Evolutionary conservation across 73 alveolate genomes (phyloP), one percentile per base, ranked within the genome.

Genomic region (Paramecium caudatum): DNA sequence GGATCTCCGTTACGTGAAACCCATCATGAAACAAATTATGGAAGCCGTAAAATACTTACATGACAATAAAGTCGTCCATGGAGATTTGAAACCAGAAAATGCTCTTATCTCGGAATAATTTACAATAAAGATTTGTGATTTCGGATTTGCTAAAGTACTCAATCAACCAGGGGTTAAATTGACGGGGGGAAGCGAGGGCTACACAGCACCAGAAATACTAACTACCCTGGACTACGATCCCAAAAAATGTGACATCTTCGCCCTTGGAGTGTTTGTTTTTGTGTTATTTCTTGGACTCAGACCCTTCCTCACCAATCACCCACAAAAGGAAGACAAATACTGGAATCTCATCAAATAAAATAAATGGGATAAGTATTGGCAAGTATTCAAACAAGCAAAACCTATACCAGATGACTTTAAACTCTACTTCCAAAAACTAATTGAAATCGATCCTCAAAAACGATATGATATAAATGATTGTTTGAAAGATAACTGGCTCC

Each of bases 1-100:
- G 33, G 69, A 45, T 4, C 7, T 74, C 5, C 49, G 8, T 2
- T 5, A 41, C 5, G 37, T 43, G 0, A 74, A 74, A 74, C 17
- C 68, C 23, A 82, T 82, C 1, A 5, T 61, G 16, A 4, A 39
- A 17, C 21, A 82, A 48, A 10, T 61, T 10, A 39, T 82, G 39
- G 47, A n/a, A 17, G 91, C 83, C 10, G 19, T 82, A 15, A 9
- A 50, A 33, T 82, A 47, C 10, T 34, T 82, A 3, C 91, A 82
- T 82, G 1, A n/a, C 9, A 15, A 9, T 12, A 48, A 82, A 32
- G 47, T 82, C 5, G 82, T 47, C 7, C 91, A 82, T 82, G 82
- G 91, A 1, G 91, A 82, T 33, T 27, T 82, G 9, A 82, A 82
- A 82, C 91, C 91, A 49, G 91, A 82, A 21, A 82, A 82, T 82